phyloP scores from a whole-genome alignment of 2,329 filamentous ascomycete genomes.

The Botrytis paeoniae region DNA sequence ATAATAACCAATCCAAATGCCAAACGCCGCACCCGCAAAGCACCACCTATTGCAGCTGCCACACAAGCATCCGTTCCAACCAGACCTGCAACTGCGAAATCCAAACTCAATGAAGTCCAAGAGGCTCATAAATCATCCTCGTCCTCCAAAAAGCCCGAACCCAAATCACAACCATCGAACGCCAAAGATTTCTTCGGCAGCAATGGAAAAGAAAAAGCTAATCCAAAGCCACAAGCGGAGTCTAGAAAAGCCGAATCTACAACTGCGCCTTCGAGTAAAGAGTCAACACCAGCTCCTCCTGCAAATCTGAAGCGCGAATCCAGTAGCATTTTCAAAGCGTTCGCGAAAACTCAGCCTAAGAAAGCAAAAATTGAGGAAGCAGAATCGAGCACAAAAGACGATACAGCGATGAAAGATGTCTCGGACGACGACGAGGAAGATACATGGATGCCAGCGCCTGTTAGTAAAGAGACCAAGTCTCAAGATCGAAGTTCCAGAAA shows the following conservation, averaged over 20 bases:
- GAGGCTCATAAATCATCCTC: slow-evolving; percentile 22
- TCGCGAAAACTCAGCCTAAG: slow-evolving; percentile 68
- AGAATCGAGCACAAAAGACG: slow-evolving; percentile 45
- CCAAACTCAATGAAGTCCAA: slow-evolving; percentile 19
- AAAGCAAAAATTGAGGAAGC: slow-evolving; percentile 49
- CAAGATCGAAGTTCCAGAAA: slow-evolving; percentile 47
- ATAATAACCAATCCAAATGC: slow-evolving; percentile 72
- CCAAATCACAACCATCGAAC: slow-evolving; percentile 32
- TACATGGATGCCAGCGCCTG: slow-evolving; percentile 38
- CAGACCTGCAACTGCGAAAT: slow-evolving; percentile 22
- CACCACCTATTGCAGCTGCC: slow-evolving; percentile 34
- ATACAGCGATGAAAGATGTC: slow-evolving; percentile 53
- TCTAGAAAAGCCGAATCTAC: slow-evolving; percentile 21
- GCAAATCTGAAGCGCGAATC: slow-evolving; percentile 54
- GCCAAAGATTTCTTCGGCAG: slow-evolving; percentile 39
- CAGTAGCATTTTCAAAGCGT: slow-evolving; percentile 72
- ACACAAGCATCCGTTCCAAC: slow-evolving; percentile 23
- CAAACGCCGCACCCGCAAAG: slow-evolving; percentile 43
- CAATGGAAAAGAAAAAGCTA: slow-evolving; percentile 38
- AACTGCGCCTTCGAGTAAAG: slow-evolving; percentile 29
- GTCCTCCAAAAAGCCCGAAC: slow-evolving; percentile 23
- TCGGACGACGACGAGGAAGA: slow-evolving; percentile 56
- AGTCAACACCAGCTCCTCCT: slow-evolving; percentile 31
- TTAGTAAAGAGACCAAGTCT: slow-evolving; percentile 35
- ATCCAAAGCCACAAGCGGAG: slow-evolving; percentile 16